These are phyloP conservation scores for Phytophthora sansomeana DNA, from an alignment of 352 stramenopile genomes.

Conservation along the genomic window DNA sequence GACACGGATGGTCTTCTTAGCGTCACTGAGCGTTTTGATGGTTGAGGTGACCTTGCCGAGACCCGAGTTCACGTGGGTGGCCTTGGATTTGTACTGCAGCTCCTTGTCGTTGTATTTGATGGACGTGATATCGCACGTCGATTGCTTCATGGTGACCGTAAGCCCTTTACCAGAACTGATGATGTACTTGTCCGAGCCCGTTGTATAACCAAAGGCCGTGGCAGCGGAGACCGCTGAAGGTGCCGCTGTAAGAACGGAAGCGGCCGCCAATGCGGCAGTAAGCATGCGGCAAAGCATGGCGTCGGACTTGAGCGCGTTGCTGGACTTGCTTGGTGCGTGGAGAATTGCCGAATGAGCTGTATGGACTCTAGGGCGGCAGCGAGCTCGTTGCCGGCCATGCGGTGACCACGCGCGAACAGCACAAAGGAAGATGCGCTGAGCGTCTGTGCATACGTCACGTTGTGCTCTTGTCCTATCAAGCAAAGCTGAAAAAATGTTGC, in stretches of 20 bases:
- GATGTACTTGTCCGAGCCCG: slow-evolving; percentile 44
- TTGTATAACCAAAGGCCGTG: slow-evolving; percentile 44
- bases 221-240: slow-evolving; percentile 28
- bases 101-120: slow-evolving; percentile 50
- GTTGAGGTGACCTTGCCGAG: slow-evolving; percentile 42
- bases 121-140: slow-evolving; percentile 53
- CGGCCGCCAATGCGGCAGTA: slow-evolving; percentile 2
- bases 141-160: slow-evolving; percentile 48
- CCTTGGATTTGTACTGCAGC: slow-evolving; percentile 53
- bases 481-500: not conserved
- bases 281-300: slow-evolving; percentile 22
- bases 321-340: slow-evolving; percentile 8
- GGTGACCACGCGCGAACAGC: slow-evolving; percentile 21
- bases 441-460: not conserved
- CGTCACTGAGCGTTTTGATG: slow-evolving; percentile 41
- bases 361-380: not conserved
- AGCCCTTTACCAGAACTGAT: slow-evolving; percentile 45
- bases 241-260: slow-evolving; percentile 1
- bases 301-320: not conserved
- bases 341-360: slow-evolving; percentile 28
- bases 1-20: slow-evolving; percentile 49
- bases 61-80: slow-evolving; percentile 54
- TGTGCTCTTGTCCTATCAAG: slow-evolving; percentile 1
- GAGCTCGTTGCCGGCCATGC: not conserved
- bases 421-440: slow-evolving; percentile 20